A percentile compares a stretch with the other conserved stretches of the same genome.
Evolutionary conservation across 2,329 filamentous ascomycete species (phyloP).

Genomic region (Aspergillus niger): DNA sequence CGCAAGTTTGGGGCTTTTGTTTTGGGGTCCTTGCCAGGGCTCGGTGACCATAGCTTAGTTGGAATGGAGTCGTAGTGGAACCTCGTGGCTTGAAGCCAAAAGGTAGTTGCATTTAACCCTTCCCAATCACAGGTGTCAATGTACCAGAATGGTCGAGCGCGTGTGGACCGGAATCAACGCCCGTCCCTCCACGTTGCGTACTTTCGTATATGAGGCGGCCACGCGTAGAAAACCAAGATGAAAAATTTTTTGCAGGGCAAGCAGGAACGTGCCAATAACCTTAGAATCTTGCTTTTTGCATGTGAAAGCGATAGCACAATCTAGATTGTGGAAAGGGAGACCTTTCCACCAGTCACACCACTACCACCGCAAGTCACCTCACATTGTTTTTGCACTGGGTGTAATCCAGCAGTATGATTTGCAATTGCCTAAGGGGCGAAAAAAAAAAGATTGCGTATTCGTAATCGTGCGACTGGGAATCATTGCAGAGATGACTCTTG

Average conservation of each 20-base stretch:
- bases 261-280: background rate
- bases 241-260: background rate
- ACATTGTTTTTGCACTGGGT: background rate
- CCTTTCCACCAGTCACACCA: constrained; percentile 4
- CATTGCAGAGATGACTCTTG: background rate
- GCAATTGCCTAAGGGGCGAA: background rate
- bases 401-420: background rate
- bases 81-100: background rate
- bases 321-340: background rate
- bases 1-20: constrained; percentile 1
- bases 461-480: constrained; percentile 4
- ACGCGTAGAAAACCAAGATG: background rate
- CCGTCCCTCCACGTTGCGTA: background rate
- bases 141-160: background rate
- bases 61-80: background rate
- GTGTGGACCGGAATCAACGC: background rate
- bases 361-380: constrained; percentile 1
- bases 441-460: background rate
- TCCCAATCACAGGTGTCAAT: background rate
- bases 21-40: background rate
- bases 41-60: background rate
- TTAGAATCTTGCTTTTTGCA: background rate
- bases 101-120: background rate
- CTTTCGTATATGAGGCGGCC: background rate
- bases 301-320: background rate